phyloP scores from a whole-genome alignment of 1,139 yeast species.

The Zygoascus sp. region DNA sequence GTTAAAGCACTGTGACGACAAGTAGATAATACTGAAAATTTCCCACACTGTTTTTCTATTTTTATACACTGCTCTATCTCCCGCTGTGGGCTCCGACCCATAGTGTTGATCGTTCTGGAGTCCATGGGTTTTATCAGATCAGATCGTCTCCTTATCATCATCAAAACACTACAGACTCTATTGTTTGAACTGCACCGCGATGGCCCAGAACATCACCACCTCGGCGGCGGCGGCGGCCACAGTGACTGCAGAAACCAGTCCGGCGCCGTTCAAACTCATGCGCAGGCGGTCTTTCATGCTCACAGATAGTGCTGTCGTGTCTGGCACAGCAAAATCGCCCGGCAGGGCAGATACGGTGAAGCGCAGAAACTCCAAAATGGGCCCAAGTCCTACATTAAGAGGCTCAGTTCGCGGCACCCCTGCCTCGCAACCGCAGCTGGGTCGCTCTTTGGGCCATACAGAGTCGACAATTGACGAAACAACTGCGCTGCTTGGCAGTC shows the following conservation, averaged over 20 bases:
- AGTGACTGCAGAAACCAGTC: neutral
- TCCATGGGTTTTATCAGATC: too few species aligned
- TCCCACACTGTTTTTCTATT: too few species aligned
- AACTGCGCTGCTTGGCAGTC: neutral
- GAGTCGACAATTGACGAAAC: neutral
- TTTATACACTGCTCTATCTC: too few species aligned
- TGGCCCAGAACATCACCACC: neutral
- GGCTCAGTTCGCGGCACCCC: neutral
- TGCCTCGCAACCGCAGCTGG: neutral
- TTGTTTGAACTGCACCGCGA: neutral
- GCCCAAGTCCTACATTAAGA: neutral
- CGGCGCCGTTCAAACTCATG: conserved; percentile 5
- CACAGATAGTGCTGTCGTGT: conserved; percentile 1
- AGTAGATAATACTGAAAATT: too few species aligned
- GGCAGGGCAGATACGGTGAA: neutral
- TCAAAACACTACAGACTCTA: neutral
- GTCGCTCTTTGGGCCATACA: neutral
- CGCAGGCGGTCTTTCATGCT: conserved; percentile 4
- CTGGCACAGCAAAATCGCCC: neutral
- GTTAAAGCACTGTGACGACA: too few species aligned
- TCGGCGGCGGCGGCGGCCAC: neutral
- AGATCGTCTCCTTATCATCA: too few species aligned
- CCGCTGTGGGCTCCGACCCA: too few species aligned
- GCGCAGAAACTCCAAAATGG: neutral
- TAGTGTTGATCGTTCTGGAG: too few species aligned